Conservation (phyloP, 2,329 filamentous ascomycete genomes). For the Leptodontidium sp. region DNA sequence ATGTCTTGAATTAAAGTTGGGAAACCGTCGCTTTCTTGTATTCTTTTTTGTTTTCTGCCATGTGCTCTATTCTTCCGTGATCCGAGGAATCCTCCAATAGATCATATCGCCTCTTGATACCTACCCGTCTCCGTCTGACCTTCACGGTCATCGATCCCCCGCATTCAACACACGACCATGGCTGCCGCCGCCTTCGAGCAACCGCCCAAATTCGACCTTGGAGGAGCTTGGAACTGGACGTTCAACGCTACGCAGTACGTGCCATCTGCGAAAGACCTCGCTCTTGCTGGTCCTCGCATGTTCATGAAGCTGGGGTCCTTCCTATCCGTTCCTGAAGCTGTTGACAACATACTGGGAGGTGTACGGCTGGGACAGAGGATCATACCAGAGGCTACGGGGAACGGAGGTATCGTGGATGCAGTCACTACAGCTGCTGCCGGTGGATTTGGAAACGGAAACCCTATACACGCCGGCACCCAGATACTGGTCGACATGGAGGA, state of each 20-base stretch:
- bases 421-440: conserved; percentile 51
- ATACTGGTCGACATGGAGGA: conserved; percentile 51
- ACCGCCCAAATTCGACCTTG: conserved; percentile 53
- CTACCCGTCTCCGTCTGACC: conserved; percentile 3
- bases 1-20: not conserved
- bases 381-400: conserved; percentile 65
- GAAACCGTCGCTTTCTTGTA: conserved; percentile 4
- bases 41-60: conserved; percentile 19
- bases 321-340: conserved; percentile 64
- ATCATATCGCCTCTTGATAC: not conserved
- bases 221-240: conserved; percentile 62
- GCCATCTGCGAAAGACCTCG: conserved; percentile 72
- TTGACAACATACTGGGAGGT: conserved; percentile 60
- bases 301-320: conserved; percentile 73
- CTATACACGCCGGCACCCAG: conserved; percentile 39
- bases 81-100: conserved; percentile 4
- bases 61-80: conserved; percentile 25
- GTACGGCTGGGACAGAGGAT: conserved; percentile 60
- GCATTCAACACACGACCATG: conserved; percentile 34
- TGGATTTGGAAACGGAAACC: conserved; percentile 47
- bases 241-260: conserved; percentile 64
- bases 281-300: conserved; percentile 74
- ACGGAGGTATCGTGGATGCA: conserved; percentile 51
- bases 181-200: conserved; percentile 38
- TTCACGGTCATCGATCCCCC: conserved; percentile 10